Conservation (phyloP, 495 filamentous ascomycete species). For the Hypoxylon subgilvum region DNA sequence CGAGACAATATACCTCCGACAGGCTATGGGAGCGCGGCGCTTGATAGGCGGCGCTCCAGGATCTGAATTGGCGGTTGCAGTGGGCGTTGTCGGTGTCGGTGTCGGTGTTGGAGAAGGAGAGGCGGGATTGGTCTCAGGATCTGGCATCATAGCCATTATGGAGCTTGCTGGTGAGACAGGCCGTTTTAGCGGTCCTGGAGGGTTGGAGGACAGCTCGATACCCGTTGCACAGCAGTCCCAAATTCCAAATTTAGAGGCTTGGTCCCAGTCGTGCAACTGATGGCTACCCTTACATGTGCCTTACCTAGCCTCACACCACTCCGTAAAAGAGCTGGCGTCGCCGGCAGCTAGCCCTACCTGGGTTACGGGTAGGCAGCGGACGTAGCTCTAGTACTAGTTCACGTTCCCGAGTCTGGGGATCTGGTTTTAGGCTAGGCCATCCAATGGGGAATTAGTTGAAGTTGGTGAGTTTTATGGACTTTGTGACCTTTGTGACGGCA, state of each 20-base stretch:
- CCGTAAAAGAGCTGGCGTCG: slow-evolving; percentile 1
- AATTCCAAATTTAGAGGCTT: slow-evolving; percentile 24
- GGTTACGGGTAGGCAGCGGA: too few species aligned
- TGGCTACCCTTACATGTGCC: too few species aligned
- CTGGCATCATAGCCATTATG: slow-evolving; percentile 19
- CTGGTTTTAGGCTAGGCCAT: too few species aligned
- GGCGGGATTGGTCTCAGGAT: slow-evolving; percentile 14
- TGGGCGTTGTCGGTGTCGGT: not conserved
- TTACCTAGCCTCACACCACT: slow-evolving; percentile 11
- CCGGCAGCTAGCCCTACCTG: slow-evolving; percentile 5
- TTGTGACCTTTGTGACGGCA: too few species aligned
- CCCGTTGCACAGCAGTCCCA: slow-evolving; percentile 30
- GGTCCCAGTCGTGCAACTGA: slow-evolving; percentile 24
- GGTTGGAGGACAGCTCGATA: slow-evolving; percentile 2
- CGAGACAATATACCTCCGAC: slow-evolving; percentile 50
- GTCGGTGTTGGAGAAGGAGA: slow-evolving; percentile 8
- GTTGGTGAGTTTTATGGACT: too few species aligned
- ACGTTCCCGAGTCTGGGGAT: not conserved
- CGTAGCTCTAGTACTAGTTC: too few species aligned
- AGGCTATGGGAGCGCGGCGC: slow-evolving; percentile 55
- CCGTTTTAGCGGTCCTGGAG: slow-evolving; percentile 3
- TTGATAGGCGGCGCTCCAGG: slow-evolving; percentile 42
- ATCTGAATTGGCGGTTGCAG: slow-evolving; percentile 15
- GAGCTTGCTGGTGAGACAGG: too few species aligned
- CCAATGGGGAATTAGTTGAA: too few species aligned